Percentiles rank a stretch among this genome's conserved stretches.
Conservation (phyloP, 1,284 basidiomycete species). For the Apiotrichum domesticum region DNA sequence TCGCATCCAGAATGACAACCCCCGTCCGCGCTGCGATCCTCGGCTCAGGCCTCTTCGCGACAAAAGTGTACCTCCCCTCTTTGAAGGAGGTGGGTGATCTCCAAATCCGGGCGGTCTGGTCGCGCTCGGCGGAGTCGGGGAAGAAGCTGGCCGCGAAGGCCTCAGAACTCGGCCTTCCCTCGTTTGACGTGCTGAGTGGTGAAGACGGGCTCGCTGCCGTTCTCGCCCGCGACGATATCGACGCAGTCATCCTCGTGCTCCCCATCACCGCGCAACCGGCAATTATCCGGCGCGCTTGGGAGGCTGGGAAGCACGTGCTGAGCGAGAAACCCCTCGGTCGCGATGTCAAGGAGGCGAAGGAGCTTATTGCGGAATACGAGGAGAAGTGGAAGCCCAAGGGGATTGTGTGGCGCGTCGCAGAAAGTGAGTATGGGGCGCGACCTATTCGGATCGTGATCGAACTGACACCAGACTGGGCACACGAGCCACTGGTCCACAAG, state of each 20-base stretch:
- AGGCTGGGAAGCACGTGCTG: constrained; percentile 74
- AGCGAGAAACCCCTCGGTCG: constrained; percentile 72
- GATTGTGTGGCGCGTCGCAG: constrained; percentile 73
- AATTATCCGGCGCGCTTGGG: constrained; percentile 54
- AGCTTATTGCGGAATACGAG: constrained; percentile 64
- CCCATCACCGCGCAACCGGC: constrained; percentile 69
- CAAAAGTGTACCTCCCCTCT: constrained; percentile 62
- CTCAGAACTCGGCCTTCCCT: constrained; percentile 26
- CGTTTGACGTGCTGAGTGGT: constrained; percentile 42
- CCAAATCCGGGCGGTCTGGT: constrained; percentile 65
- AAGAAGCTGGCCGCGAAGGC: constrained; percentile 48
- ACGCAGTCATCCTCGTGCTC: constrained; percentile 65
- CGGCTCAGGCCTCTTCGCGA: constrained; percentile 41
- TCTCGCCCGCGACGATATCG: constrained; percentile 60
- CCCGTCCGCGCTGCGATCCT: constrained; percentile 31
- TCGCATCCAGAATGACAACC: too few species aligned
- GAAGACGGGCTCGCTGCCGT: constrained; percentile 59
- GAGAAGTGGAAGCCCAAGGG: constrained; percentile 59
- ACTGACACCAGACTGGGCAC: constrained; percentile 55
- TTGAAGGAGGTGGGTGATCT: constrained; percentile 53
- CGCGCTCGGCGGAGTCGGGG: constrained; percentile 63
- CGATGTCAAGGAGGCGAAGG: constrained; percentile 58
- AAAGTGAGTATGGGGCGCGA: constrained; percentile 50
- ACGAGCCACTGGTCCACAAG: constrained; percentile 56
- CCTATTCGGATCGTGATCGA: too few species aligned